Base-by-base conservation (phyloP, 306 rosid species). In the Crotalaria pallida region DNA sequence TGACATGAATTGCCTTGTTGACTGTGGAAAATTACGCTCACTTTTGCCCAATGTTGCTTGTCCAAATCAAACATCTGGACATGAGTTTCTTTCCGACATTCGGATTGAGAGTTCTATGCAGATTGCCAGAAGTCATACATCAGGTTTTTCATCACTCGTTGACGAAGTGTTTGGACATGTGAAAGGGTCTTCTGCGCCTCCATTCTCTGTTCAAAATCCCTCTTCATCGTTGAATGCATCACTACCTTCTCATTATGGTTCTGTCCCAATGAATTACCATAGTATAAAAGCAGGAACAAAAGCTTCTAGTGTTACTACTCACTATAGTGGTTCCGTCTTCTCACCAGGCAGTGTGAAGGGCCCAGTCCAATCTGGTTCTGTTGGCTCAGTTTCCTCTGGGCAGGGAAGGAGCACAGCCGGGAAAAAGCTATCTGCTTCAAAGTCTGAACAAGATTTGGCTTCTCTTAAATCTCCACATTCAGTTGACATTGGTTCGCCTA, bases 361-460 rank as follows among this genome's bases (percentile, higher is more conserved):
- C 41, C 80, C 91, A 12, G 79, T 85, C 47, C 96, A 83, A 49
- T 83, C 97, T 44, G 61, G 79, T 73, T 89, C 97, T 60, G 84
- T 77, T 68, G 88, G 96, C 77, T 78, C 88, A 27, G 61, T 83
- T 43, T 67, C 96, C 72, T 61, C 91, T 62, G 85, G 82, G 41
- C 74, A 79, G 36, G 96, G 88, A 80, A 86, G 97, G 88, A 78
- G 77, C 72, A 51, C 77, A 49, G 44, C 82, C 49, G 82, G 76
- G 63, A 95, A 74, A 77, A 84, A 75, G 69, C 71, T 95, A 45
- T 79, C 96, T 79, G 80, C 86, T 76, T 95, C 99, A 72, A 95
- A 95, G 62, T 95, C 99, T 77, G 99, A 95, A 56, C 99, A 95
- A 84, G 97, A 91, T 88, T 81, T 95, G 82, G 78, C 91, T 72